These are phyloP conservation scores for Phlebopus sp. DNA, from an alignment of 1,284 basidiomycete species.

Conservation along the genomic window DNA sequence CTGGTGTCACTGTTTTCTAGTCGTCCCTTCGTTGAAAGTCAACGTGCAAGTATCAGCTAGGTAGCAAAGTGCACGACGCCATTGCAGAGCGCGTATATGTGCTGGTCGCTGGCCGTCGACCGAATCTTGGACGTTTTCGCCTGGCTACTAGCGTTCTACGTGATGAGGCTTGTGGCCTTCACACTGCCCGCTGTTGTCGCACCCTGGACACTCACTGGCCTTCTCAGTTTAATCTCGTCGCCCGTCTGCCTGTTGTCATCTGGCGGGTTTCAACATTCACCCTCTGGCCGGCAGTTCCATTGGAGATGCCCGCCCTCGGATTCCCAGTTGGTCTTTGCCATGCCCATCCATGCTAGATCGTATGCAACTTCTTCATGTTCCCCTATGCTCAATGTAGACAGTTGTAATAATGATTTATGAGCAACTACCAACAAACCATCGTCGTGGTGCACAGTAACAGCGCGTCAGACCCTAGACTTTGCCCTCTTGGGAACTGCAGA, in stretches of 20 bases:
- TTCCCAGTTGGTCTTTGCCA: constrained; percentile 7
- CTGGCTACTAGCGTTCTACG: neutral
- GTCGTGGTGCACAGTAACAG: constrained; percentile 4
- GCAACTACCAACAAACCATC: too few species aligned
- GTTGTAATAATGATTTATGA: neutral
- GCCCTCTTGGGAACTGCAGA: constrained; percentile 18
- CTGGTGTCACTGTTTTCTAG: constrained; percentile 80
- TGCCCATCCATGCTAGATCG: constrained; percentile 23
- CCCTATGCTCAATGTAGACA: constrained; percentile 12
- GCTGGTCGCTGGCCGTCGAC: too few species aligned
- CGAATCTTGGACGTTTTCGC: too few species aligned
- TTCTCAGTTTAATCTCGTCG: constrained; percentile 3
- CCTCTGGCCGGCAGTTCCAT: constrained; percentile 2
- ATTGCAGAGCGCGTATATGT: too few species aligned
- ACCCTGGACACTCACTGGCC: constrained; percentile 7
- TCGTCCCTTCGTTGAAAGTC: neutral
- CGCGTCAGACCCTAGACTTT: constrained; percentile 18
- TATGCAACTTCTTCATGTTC: constrained; percentile 13
- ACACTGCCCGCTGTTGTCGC: constrained; percentile 13
- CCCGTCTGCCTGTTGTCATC: neutral
- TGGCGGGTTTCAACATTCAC: constrained; percentile 4
- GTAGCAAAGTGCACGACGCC: constrained; percentile 4
- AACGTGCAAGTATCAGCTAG: constrained; percentile 7
- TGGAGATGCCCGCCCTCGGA: too few species aligned
- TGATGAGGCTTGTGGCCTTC: neutral